These are phyloP conservation scores for Phytophthora europaea DNA, from an alignment of 352 stramenopile species.

Conservation along the genomic window DNA sequence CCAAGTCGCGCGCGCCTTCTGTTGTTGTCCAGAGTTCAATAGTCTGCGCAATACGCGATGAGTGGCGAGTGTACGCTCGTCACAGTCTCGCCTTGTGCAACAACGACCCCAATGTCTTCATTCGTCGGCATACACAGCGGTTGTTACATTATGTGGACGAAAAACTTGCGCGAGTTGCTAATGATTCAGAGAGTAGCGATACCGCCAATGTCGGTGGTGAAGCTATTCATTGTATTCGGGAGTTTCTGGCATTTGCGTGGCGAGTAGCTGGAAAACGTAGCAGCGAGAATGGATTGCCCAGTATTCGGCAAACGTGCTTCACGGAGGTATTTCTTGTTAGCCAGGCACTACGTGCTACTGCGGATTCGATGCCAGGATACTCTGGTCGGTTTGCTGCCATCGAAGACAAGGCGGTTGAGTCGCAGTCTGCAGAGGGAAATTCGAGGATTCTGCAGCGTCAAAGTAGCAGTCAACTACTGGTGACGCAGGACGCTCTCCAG, in stretches of 20 bases:
- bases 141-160: slow-evolving; percentile 34
- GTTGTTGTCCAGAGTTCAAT: slow-evolving; percentile 3
- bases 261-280: slow-evolving; percentile 48
- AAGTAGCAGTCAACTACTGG: slow-evolving; percentile 1
- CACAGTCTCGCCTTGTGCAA: slow-evolving; percentile 50
- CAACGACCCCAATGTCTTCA: slow-evolving; percentile 68
- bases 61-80: slow-evolving; percentile 48
- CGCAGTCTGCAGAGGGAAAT: slow-evolving; percentile 8
- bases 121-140: slow-evolving; percentile 41
- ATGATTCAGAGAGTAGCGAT: slow-evolving; percentile 1
- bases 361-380: slow-evolving; percentile 33
- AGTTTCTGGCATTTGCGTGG: slow-evolving; percentile 57
- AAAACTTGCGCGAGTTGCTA: slow-evolving; percentile 14
- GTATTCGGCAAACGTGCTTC: slow-evolving; percentile 36
- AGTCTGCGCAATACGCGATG: slow-evolving; percentile 29
- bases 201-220: background rate
- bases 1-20: slow-evolving; percentile 6
- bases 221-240: slow-evolving; percentile 45
- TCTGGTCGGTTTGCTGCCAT: background rate
- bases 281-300: background rate
- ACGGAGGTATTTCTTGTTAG: slow-evolving; percentile 60
- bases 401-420: slow-evolving; percentile 3
- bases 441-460: background rate
- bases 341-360: slow-evolving; percentile 38
- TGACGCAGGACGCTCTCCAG: slow-evolving; percentile 12